Percentiles rank a stretch among this genome's conserved stretches.
phyloP scores from a whole-genome alignment of 768 basidiomycete species.

The Suillus subaureus region DNA sequence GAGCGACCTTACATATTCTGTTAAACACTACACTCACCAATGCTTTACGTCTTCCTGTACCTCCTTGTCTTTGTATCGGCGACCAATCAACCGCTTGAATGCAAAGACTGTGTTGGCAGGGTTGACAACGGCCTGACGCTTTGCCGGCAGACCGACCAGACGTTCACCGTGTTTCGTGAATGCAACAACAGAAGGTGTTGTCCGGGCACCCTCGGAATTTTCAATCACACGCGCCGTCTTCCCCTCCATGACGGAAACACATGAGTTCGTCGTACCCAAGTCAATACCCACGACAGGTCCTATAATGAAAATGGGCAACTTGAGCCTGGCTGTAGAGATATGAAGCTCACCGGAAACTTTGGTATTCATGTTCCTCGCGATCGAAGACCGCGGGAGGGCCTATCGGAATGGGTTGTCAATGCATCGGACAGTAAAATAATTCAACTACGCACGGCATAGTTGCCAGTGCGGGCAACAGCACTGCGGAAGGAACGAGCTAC shows the following conservation, averaged over 20 bases:
- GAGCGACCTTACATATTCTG: not conserved
- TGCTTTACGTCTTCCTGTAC: constrained; percentile 89
- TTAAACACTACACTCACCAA: constrained; percentile 50
- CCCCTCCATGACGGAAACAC: constrained; percentile 95
- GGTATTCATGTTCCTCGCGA: constrained; percentile 93
- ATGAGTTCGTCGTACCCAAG: constrained; percentile 92
- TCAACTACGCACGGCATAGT: constrained; percentile 55
- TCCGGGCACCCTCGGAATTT: constrained; percentile 96
- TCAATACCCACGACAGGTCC: constrained; percentile 96
- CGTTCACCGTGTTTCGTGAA: constrained; percentile 99
- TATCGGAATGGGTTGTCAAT: constrained; percentile 29
- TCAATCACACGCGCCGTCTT: constrained; percentile 94
- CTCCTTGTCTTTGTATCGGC: constrained; percentile 90
- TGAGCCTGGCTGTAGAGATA: not conserved
- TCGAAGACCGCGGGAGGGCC: constrained; percentile 69
- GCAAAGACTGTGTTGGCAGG: constrained; percentile 91
- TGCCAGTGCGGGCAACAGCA: constrained; percentile 59
- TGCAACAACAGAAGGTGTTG: constrained; percentile 97
- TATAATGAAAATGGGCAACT: constrained; percentile 24
- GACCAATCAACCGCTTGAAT: constrained; percentile 93
- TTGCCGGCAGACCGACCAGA: constrained; percentile 92
- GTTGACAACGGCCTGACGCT: constrained; percentile 98
- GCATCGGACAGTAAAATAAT: not conserved
- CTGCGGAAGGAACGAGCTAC: constrained; percentile 65
- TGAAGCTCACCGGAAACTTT: constrained; percentile 78